Base-by-base conservation (phyloP, 805 yeast species). In the Nakazawaea molendinolei region DNA sequence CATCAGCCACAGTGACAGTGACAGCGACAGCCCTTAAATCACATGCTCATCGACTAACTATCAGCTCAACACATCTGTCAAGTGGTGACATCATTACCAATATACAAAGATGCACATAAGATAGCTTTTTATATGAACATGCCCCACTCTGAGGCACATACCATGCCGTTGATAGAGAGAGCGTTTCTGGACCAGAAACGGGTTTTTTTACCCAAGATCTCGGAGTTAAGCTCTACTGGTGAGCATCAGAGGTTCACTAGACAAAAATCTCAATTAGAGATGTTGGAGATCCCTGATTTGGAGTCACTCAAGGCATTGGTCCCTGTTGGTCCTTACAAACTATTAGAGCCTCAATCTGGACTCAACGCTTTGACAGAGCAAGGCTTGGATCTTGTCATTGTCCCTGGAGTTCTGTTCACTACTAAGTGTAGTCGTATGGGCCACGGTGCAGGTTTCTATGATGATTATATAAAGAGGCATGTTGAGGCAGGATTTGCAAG, bases 361-460 rank as follows among this genome's bases (percentile, higher is more conserved):
- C 34, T 42, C 10, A 48, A 46, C 3, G 55, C 35, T 9, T 31
- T 37, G n/a, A 17, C 28, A 8, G 21, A 21, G 33, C 49, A 48
- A 1, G 76, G 74, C 0, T 57, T 90, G 16, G 97, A 90, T 46
- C 48, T 90, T 8, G 60, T 90, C 5, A 57, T 90, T 5, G 65
- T 90, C 0, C 97, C 97, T 0, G 97, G 95, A 0, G 79, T 90
- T 2, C 95, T 85, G 1, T 89, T 85, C 55, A 70, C 84, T 1
- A 44, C 19, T 5, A 40, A 40, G 1, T 57, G 64, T 13, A 39
- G 45, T 22, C 55, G 98, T 36, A 53, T 90, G 36, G 98, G 98
- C 1, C 95, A 86, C 53, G 98, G 98, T 1, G 90, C 79, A 5
- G 98, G 97, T 0, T 87, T 74, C 55, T 90, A 92, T 54, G 98